Percentiles rank a stretch among this genome's conserved stretches.
Conservation (phyloP, 345 rosid genomes). For the Zanthoxylum bungeanum region DNA sequence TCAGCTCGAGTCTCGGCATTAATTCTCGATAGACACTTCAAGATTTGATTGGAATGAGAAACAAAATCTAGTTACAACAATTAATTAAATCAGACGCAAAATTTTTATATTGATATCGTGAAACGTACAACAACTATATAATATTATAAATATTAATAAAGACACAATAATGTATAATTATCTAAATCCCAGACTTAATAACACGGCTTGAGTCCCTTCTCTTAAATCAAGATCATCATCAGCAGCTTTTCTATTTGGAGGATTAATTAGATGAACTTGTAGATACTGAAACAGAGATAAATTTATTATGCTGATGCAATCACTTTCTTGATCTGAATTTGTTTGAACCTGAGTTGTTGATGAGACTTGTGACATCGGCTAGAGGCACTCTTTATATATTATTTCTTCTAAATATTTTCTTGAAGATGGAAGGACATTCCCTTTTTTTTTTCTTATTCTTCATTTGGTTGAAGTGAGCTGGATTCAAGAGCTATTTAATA, state of each 20-base stretch:
- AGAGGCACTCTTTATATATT: conserved; percentile 20
- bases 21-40: too few species aligned
- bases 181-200: conserved; percentile 22
- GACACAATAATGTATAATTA: not conserved
- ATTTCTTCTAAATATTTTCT: conserved; percentile 21
- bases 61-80: too few species aligned
- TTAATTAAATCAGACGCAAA: too few species aligned
- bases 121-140: not conserved
- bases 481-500: too few species aligned
- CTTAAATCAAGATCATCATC: not conserved
- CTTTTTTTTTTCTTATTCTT: conserved; percentile 15
- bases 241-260: conserved; percentile 22
- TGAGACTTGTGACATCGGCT: conserved; percentile 19
- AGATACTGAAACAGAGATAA: not conserved
- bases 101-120: too few species aligned
- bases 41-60: too few species aligned
- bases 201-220: conserved; percentile 6
- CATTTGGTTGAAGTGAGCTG: not conserved
- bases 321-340: conserved; percentile 9
- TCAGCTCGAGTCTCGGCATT: too few species aligned
- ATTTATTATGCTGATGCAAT: not conserved
- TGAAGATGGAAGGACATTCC: conserved; percentile 15
- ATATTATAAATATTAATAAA: too few species aligned
- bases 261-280: not conserved
- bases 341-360: not conserved